Percentiles rank a stretch among this genome's conserved stretches.
phyloP scores from a whole-genome alignment of 2,329 filamentous ascomycete species.

The Coniochaeta sp. region DNA sequence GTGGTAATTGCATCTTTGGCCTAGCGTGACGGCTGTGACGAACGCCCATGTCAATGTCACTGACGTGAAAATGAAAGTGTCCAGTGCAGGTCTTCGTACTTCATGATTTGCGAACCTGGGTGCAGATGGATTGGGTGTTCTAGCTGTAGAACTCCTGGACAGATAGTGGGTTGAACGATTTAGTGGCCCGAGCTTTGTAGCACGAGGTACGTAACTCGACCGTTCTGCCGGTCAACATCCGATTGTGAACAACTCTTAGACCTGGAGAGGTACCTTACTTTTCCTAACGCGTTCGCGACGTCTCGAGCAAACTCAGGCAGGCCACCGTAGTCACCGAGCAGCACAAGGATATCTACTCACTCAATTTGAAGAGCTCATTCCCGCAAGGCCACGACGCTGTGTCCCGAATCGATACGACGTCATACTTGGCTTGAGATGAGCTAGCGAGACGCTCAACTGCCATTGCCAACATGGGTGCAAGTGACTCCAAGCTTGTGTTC shows the following conservation, averaged over 20 bases:
- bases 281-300: not conserved
- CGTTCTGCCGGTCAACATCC: not conserved
- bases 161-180: not conserved
- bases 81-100: not conserved
- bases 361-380: not conserved
- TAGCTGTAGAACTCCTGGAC: too few species aligned
- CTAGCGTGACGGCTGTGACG: too few species aligned
- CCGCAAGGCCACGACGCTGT: not conserved
- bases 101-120: not conserved
- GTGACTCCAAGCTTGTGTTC: conserved; percentile 97
- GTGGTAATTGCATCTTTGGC: too few species aligned
- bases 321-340: not conserved
- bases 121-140: too few species aligned
- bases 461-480: conserved; percentile 72
- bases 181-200: not conserved
- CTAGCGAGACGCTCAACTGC: conserved; percentile 2
- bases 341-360: not conserved
- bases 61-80: too few species aligned
- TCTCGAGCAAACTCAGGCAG: not conserved
- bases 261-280: not conserved
- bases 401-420: not conserved
- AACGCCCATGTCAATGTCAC: too few species aligned
- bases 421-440: conserved; percentile 1
- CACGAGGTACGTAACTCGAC: not conserved
- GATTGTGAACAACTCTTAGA: too few species aligned